A percentile compares a stretch with the other conserved stretches of the same genome.
phyloP scores from a whole-genome alignment of 306 rosid genomes.

The Vigna hirtella region DNA sequence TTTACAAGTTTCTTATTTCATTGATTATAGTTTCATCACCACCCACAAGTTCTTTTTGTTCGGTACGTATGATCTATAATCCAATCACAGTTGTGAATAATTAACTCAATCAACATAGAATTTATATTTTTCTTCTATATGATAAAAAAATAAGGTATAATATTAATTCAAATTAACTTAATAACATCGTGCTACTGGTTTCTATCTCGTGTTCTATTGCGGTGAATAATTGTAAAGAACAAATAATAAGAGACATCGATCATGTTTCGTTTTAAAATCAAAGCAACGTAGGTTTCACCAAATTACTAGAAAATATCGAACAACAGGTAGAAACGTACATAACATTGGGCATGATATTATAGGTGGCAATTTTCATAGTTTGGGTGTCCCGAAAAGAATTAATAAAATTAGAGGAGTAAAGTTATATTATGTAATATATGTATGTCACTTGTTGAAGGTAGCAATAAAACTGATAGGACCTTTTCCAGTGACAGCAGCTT shows the following conservation, averaged over 20 bases:
- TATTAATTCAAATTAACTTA: not conserved
- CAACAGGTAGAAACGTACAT: constrained; percentile 31
- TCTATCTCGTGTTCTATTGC: not conserved
- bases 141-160: too few relatives aligned
- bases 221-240: too few relatives aligned
- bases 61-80: too few relatives aligned
- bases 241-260: not conserved
- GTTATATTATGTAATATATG: not conserved
- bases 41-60: too few relatives aligned
- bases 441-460: constrained; percentile 69
- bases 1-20: too few relatives aligned
- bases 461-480: constrained; percentile 75
- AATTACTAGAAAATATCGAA: not conserved
- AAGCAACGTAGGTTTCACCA: too few relatives aligned
- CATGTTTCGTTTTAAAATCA: not conserved
- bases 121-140: too few relatives aligned
- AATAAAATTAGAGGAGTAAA: constrained; percentile 8
- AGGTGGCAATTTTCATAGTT: constrained; percentile 26
- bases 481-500: constrained; percentile 81
- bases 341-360: not conserved
- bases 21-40: too few relatives aligned
- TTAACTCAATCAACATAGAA: too few relatives aligned
- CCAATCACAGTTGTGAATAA: too few relatives aligned
- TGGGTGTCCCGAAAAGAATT: not conserved
- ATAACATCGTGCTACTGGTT: not conserved